Evolutionary conservation across 805 yeast species (phyloP), one percentile per base, ranked within the genome.

Genomic region (Tetrapisispora nanseiensis): DNA sequence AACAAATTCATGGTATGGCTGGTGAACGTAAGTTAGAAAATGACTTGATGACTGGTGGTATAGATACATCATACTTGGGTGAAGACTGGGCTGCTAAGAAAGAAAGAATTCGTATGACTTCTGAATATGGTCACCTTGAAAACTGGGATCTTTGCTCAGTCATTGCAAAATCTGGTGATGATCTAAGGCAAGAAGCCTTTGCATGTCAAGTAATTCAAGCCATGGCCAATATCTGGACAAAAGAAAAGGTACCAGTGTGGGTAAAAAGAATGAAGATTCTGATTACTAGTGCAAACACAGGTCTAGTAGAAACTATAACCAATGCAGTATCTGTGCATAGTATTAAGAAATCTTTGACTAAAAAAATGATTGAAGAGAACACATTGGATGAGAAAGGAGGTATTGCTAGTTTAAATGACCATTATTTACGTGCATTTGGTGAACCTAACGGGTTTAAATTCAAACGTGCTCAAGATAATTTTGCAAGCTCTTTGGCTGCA

Each of bases 131-230:
- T 0, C 92, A 87, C 56, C 62, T 83, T 26, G 84, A 82, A 21
- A 84, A 86, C 58, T 92, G 98, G 98, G 97, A 92, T 48, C 62
- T 92, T 31, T 86, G 90, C 50, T 89, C 97, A 1, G 96, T 90
- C 2, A 92, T 92, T 57, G 95, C 94, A 11, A 92, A 92, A 57
- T 90, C 95, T 24, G 98, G 98, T 28, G 90, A 84, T 55, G 98
- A 92, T 64, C 62, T 92, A 40, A 83, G 95, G 20, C 98, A 92
- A 59, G 98, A 92, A 61, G 96, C 98, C 0, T 87, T 92, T 69
- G 98, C 98, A 0, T 87, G 96, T 48, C 98, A 92, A 60, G 61
- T 92, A 34, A 90, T 92, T 40, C 82, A 83, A 46, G 82, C 95
- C 20, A 85, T 90, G 65, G 79, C 95, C 1, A 77, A 77, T 39